Evolutionary conservation across 1,284 basidiomycete genomes (phyloP), one percentile per base, ranked within the genome.

Genomic region (Sanghuangporus sanghuang): DNA sequence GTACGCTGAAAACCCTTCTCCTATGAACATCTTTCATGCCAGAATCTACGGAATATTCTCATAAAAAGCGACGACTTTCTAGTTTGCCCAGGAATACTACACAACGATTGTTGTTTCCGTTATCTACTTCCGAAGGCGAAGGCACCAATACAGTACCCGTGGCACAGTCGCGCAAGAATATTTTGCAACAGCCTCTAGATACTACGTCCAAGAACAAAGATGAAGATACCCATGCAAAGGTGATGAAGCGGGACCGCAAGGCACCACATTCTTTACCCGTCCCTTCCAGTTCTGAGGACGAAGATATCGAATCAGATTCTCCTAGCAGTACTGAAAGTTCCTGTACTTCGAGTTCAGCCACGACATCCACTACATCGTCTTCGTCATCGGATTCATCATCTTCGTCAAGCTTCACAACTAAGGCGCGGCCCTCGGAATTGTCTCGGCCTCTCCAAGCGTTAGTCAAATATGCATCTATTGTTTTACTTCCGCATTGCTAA

Each of bases 301-400:
- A 57, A 57, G 67, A 65, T 1, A 67, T 69, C 16, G 57, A 38
- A 39, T 60, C 61, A 2, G 53, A 57, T 6, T 39, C 6, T 21
- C 2, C 27, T 32, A 32, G 27, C 27, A 32, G 27, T 32, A 32
- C 44, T 18, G 16, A 16, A 7, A 46, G 44, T n/a, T 46, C 44
- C 16, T 46, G 64, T 38, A 61, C 65, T 8, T 57, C 77, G 5
- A 71, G 71, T 4, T 69, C 71, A 3, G 68, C 68, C 1, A 18
- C 44, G 21, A n/a, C 44, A n/a, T 46, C 44, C 11, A n/a, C 44
- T n/a, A 18, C 7, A 14, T 70, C 44, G 21, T 1, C 23, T 23
- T 52, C 50, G n/a, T 50, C 72, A 57, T 62, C 62, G 36, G 52
- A 50, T 61, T 71, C 72, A 7, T 52, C 18, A 14, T 52, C 61